Evolutionary conservation across 495 filamentous ascomycete genomes (phyloP).

Genomic region (Gamarada debralockiae): DNA sequence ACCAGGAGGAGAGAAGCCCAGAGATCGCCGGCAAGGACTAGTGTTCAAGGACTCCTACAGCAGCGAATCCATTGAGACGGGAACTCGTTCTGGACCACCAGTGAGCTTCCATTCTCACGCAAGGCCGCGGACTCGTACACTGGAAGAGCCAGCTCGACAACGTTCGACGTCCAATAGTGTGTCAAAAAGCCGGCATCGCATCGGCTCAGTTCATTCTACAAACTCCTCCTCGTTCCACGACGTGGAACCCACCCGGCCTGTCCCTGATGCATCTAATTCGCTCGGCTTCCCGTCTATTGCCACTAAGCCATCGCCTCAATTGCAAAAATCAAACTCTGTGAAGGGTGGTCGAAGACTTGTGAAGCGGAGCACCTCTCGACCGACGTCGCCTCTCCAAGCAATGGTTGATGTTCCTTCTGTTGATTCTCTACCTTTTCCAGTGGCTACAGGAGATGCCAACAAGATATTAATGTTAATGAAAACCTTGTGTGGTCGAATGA

Average conservation of each 20-base stretch:
- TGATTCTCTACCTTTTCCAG: slow-evolving; percentile 50
- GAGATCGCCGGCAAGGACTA: slow-evolving; percentile 40
- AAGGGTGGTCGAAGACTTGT: slow-evolving; percentile 42
- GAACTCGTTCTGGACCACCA: slow-evolving; percentile 12
- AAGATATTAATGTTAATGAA: slow-evolving; percentile 67
- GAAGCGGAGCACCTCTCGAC: slow-evolving; percentile 39
- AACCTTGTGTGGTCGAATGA: slow-evolving; percentile 63
- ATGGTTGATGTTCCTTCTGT: slow-evolving; percentile 36
- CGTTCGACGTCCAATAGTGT: slow-evolving; percentile 27
- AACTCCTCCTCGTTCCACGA: slow-evolving; percentile 19
- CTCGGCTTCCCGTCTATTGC: slow-evolving; percentile 29
- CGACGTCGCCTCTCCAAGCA: slow-evolving; percentile 43
- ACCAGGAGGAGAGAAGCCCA: slow-evolving; percentile 23
- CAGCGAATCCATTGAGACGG: slow-evolving; percentile 17
- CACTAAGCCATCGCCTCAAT: slow-evolving; percentile 28
- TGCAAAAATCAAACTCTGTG: slow-evolving; percentile 32
- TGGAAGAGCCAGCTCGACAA: slow-evolving; percentile 43
- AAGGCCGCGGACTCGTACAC: slow-evolving; percentile 47
- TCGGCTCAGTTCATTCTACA: slow-evolving; percentile 50
- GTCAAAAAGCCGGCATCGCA: slow-evolving; percentile 41
- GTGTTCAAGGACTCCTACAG: slow-evolving; percentile 46
- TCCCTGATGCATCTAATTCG: slow-evolving; percentile 34
- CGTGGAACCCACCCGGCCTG: slow-evolving; percentile 34
- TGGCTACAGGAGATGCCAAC: slow-evolving; percentile 57
- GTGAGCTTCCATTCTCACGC: slow-evolving; percentile 24